Percentiles rank a stretch among this genome's conserved stretches.
phyloP scores from a whole-genome alignment of 164 flowering plant species.

The Stephania japonica region DNA sequence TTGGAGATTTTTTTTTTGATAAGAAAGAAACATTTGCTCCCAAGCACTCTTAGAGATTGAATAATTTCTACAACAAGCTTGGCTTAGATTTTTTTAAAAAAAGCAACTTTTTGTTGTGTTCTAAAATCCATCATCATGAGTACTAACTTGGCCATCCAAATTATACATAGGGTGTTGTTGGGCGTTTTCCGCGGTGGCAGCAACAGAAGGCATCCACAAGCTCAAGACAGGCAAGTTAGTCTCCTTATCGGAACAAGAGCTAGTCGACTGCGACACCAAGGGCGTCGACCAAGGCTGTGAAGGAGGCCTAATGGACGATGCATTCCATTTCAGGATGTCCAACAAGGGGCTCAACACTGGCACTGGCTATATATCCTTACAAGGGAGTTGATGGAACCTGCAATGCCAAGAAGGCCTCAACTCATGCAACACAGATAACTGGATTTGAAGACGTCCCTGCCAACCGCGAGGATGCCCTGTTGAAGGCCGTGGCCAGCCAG shows the following conservation, averaged over 20 bases:
- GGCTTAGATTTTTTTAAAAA: too few relatives aligned
- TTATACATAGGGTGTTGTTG: neutral
- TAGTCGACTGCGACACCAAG: neutral
- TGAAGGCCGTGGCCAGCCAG: neutral
- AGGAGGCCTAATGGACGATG: neutral
- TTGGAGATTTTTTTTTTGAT: too few relatives aligned
- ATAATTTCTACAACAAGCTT: too few relatives aligned
- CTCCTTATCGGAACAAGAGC: neutral
- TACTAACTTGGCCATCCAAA: neutral
- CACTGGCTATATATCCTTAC: neutral
- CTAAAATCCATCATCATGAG: too few relatives aligned
- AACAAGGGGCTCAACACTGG: neutral
- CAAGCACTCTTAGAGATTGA: too few relatives aligned
- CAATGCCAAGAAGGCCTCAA: neutral
- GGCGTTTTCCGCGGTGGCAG: neutral
- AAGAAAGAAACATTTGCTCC: too few relatives aligned
- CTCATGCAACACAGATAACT: neutral
- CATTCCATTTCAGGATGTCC: neutral
- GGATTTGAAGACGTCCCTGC: neutral
- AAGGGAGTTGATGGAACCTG: neutral
- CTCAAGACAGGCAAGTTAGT: neutral
- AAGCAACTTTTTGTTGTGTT: too few relatives aligned
- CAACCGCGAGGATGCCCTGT: neutral
- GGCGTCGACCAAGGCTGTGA: neutral
- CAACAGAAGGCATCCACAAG: neutral